Evolutionary conservation across 495 filamentous ascomycete species (phyloP), one percentile per base, ranked within the genome.

Genomic region (Tetracladium setigerum): DNA sequence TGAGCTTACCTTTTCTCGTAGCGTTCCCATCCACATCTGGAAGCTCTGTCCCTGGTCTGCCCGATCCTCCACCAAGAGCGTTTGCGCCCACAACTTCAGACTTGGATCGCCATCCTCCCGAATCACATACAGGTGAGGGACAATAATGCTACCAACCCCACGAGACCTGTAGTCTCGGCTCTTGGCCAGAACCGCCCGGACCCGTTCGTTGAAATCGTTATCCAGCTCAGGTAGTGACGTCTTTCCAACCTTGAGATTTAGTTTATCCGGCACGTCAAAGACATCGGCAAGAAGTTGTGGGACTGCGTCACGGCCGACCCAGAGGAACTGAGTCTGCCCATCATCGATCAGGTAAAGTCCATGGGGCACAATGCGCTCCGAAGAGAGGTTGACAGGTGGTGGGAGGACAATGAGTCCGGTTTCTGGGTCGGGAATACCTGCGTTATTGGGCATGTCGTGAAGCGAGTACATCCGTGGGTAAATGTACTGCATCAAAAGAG

Each of bases 301-400:
- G 6, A 97, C 88, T 0, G 91, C 86, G 52, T 97, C 89, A 24
- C 89, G 78, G 13, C 92, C 92, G 19, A 98, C 79, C 94, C 94
- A 98, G 44, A 98, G 71, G 75, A 98, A 98, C 61, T 98, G 94
- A 13, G 87, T 95, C 62, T 96, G 90, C 13, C 89, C 89, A 59
- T 98, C 92, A 59, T 97, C 94, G 58, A 98, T 94, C 44, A 98
- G 78, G 63, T 98, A 97, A 1, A 97, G 76, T n/a, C 92, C 92
- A 60, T 89, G 95, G 0, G 87, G 77, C n/a, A 89, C 86, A 37
- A 98, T 72, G 27, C 83, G 78, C 56, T 87, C 86, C 0, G 89
- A 92, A 13, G 89, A 89, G 52, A 97, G 74, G 63, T 96, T 97
- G 59, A 86, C 65, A 1, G 86, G 73, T 6, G 84, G 89, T 10